Percentiles rank a stretch among this genome's conserved stretches.
phyloP scores from a whole-genome alignment of 202 grass and related monocot genomes.

The Setaria italica region DNA sequence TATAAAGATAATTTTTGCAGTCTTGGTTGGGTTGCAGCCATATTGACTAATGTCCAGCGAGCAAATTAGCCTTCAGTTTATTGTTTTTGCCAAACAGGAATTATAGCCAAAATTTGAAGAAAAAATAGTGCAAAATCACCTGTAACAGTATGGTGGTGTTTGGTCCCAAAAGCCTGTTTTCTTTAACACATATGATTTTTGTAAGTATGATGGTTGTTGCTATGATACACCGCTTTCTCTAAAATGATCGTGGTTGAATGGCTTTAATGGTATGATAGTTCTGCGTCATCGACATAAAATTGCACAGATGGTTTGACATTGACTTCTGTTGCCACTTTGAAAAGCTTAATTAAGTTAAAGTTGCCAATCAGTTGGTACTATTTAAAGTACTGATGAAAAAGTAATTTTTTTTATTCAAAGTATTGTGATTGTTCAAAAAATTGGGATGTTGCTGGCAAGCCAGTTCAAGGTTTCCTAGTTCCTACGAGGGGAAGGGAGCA shows the following conservation, averaged over 20 bases:
- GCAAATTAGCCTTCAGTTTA: not conserved
- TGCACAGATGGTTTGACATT: not conserved
- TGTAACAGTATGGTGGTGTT: not conserved
- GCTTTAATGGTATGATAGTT: not conserved
- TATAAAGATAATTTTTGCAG: not conserved
- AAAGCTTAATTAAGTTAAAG: not conserved
- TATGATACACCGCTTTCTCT: not conserved
- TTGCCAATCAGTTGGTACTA: not conserved
- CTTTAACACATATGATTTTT: slow-evolving; percentile 21
- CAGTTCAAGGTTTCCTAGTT: too few relatives aligned
- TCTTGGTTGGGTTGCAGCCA: not conserved
- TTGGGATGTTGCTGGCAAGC: too few relatives aligned
- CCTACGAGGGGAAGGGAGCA: too few relatives aligned
- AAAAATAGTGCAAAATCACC: not conserved
- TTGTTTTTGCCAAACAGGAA: slow-evolving; percentile 4
- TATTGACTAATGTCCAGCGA: not conserved
- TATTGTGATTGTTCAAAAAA: not conserved
- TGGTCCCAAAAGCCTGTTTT: not conserved
- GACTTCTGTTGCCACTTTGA: not conserved
- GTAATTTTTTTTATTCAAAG: not conserved
- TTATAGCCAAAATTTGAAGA: not conserved
- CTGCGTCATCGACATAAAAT: not conserved
- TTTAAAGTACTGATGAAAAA: not conserved
- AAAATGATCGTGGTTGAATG: slow-evolving; percentile 4
- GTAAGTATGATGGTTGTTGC: not conserved